Base-by-base conservation (phyloP, 2,329 filamentous ascomycete genomes). In the Penicillium glabrum region DNA sequence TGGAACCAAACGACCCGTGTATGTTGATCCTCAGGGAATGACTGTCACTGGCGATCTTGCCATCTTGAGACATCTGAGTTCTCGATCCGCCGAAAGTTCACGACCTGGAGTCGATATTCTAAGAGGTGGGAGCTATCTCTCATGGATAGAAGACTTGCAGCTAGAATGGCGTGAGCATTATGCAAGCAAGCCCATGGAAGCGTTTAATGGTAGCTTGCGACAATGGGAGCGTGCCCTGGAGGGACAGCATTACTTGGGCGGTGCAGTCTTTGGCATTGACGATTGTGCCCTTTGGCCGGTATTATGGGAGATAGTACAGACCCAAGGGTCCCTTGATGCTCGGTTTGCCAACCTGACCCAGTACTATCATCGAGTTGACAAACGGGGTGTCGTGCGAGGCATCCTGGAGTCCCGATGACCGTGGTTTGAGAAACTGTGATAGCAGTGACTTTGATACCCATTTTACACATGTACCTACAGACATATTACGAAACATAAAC, bases 261-360 rank as follows among this genome's bases (percentile, higher is more conserved):
- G 76, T 2, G 54, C 64, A 3, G 50, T 61, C 1, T 72, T 78
- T 50, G 68, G 69, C 2, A 69, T 79, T 31, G 77, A 77, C 47
- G 77, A 79, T 58, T 78, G 76, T 54, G 69, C 73, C 1, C 66
- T 79, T 37, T 79, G 77, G 77, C 74, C 77, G 1, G 67, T 79
- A 2, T 54, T 79, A 8, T 62, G 72, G 46, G 70, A 76, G 27
- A 74, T 79, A 19, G 64, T 72, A 27, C 62, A 64, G n/a, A 59
- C 54, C 1, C 21, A 69, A 54, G 35, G 66, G 51, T 5, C 50
- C 56, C 10, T 62, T 70, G 39, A 67, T 65, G 3, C 61, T 58
- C 51, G 53, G 4, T 75, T 73, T 47, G 70, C 69, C 19, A 67
- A 66, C 19, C 51, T 79, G 21, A 56, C 62, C 8, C 67, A 68